A percentile compares a stretch with the other conserved stretches of the same genome.
Evolutionary conservation across 140 eudicot species (phyloP).

Genomic region (Bidens hawaiensis): DNA sequence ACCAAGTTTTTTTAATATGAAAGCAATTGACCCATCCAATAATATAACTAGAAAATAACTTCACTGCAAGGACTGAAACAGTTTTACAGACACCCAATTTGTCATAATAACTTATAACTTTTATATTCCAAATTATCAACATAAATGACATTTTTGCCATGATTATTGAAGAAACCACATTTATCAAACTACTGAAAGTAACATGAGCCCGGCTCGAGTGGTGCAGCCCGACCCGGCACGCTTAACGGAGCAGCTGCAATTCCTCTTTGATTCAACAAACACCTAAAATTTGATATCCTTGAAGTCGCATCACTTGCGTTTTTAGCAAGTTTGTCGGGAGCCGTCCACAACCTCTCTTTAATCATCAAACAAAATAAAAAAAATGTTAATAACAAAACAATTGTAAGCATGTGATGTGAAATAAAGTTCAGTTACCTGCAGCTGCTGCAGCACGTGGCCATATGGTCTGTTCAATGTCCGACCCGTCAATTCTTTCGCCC

Average conservation of each 20-base stretch:
- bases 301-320: conserved; percentile 42
- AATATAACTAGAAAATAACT: background rate
- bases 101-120: conserved; percentile 6
- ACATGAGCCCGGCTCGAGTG: conserved; percentile 78
- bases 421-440: conserved; percentile 52
- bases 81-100: background rate
- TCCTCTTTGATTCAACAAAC: conserved; percentile 88
- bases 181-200: conserved; percentile 35
- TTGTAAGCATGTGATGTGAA: background rate
- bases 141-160: conserved; percentile 16
- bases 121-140: conserved; percentile 9
- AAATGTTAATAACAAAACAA: conserved; percentile 6
- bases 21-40: background rate
- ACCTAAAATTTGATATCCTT: conserved; percentile 74
- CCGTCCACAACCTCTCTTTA: conserved; percentile 90
- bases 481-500: conserved; percentile 81
- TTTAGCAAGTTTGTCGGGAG: conserved; percentile 50
- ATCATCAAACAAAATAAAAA: background rate
- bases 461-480: conserved; percentile 82
- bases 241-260: conserved; percentile 85
- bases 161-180: background rate
- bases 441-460: conserved; percentile 99
- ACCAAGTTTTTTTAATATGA: too few species aligned
- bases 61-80: conserved; percentile 2
- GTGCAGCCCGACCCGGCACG: conserved; percentile 67